These are phyloP conservation scores for Dactylellina parvicollis DNA, from an alignment of 2,329 filamentous ascomycete species.

Conservation along the genomic window DNA sequence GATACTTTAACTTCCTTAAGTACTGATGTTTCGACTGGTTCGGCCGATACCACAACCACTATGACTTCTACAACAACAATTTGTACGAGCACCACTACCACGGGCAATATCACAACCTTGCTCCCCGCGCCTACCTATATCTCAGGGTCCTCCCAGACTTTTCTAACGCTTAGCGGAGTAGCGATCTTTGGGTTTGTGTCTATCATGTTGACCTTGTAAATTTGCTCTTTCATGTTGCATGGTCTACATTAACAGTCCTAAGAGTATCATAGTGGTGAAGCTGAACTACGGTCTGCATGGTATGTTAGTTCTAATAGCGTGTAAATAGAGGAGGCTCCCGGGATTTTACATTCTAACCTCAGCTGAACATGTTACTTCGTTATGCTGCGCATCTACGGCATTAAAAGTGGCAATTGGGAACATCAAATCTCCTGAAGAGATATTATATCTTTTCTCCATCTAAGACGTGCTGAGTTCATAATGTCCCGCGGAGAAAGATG, in stretches of 20 bases:
- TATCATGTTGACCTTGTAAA: slow-evolving; percentile 54
- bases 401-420: no score
- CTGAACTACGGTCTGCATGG: no score
- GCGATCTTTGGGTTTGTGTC: slow-evolving; percentile 11
- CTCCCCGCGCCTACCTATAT: slow-evolving; percentile 36
- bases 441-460: no score
- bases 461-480: no score
- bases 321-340: no score
- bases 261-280: no score
- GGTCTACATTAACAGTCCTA: no score
- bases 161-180: slow-evolving; percentile 2
- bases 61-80: slow-evolving; percentile 35
- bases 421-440: no score
- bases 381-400: no score
- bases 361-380: no score
- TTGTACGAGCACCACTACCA: slow-evolving; percentile 13
- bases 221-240: background rate
- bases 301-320: background rate
- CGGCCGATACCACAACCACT: slow-evolving; percentile 10
- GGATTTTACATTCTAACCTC: no score
- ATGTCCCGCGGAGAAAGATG: no score
- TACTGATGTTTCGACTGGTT: background rate
- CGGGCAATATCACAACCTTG: background rate
- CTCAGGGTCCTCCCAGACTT: slow-evolving; percentile 5
- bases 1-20: background rate